Evolutionary conservation across 2,329 filamentous ascomycete genomes (phyloP).

Genomic region (Aspergillus awamori): DNA sequence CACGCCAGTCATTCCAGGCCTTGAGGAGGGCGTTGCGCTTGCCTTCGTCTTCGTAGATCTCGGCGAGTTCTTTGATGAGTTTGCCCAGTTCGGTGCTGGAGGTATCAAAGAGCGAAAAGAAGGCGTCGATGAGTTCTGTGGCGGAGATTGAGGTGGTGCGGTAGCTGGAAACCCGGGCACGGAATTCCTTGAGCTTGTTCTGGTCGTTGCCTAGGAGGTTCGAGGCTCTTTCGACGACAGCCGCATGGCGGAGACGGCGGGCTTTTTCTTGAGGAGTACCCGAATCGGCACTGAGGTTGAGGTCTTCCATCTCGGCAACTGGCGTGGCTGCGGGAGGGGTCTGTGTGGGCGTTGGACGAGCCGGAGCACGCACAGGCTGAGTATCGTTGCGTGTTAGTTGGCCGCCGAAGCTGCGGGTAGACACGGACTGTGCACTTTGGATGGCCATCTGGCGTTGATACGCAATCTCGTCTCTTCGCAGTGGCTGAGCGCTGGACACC

Average conservation of each 20-base stretch:
- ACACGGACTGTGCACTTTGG: constrained; percentile 79
- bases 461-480: constrained; percentile 84
- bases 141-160: constrained; percentile 70
- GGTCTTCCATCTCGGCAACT: constrained; percentile 52
- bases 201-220: constrained; percentile 78
- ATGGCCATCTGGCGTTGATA: constrained; percentile 92
- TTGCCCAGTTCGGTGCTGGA: constrained; percentile 81
- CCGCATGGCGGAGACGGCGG: constrained; percentile 74
- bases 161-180: constrained; percentile 76
- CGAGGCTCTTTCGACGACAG: constrained; percentile 82
- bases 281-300: constrained; percentile 50
- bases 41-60: constrained; percentile 81
- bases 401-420: constrained; percentile 80
- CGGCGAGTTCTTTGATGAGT: constrained; percentile 85
- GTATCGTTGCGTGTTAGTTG: constrained; percentile 66
- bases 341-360: constrained; percentile 33
- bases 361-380: constrained; percentile 51
- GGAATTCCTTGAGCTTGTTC: constrained; percentile 75
- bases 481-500: constrained; percentile 73
- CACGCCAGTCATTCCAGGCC: constrained; percentile 93
- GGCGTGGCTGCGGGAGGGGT: constrained; percentile 32
- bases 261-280: constrained; percentile 78
- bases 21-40: constrained; percentile 75
- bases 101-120: constrained; percentile 85
- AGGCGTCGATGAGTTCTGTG: constrained; percentile 77